These are phyloP conservation scores for Talaromyces ruber DNA, from an alignment of 495 filamentous ascomycete genomes.

Conservation along the genomic window DNA sequence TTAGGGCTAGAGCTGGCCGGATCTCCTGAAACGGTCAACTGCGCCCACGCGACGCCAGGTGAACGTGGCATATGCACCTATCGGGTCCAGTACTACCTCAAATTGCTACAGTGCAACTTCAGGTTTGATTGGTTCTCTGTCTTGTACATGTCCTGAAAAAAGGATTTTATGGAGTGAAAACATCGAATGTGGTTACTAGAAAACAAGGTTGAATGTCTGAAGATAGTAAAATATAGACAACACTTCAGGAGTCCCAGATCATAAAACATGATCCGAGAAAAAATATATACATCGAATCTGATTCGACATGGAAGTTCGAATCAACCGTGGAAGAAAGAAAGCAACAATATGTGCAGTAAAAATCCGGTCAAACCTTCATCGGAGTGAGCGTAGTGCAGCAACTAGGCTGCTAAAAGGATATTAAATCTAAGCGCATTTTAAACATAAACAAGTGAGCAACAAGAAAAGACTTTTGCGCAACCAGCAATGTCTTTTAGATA, in stretches of 20 bases:
- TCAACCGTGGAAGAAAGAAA: not conserved
- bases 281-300: not conserved
- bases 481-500: not conserved
- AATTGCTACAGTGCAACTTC: not conserved
- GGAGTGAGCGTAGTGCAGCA: not conserved
- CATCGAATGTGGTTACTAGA: no score
- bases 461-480: not conserved
- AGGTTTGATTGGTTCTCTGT: not conserved
- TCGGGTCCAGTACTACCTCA: not conserved
- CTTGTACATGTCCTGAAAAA: not conserved
- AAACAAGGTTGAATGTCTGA: not conserved
- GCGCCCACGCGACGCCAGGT: not conserved
- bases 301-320: not conserved
- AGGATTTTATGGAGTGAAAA: not conserved
- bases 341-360: not conserved
- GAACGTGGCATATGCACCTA: not conserved
- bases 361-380: not conserved
- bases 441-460: not conserved
- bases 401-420: not conserved
- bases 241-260: not conserved
- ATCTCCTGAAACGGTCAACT: not conserved
- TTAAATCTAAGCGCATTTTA: not conserved
- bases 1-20: no score
- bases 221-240: not conserved
- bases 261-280: not conserved